Evolutionary conservation across 2,329 filamentous ascomycete species (phyloP).

Genomic region (Pseudopyricularia cyperi): DNA sequence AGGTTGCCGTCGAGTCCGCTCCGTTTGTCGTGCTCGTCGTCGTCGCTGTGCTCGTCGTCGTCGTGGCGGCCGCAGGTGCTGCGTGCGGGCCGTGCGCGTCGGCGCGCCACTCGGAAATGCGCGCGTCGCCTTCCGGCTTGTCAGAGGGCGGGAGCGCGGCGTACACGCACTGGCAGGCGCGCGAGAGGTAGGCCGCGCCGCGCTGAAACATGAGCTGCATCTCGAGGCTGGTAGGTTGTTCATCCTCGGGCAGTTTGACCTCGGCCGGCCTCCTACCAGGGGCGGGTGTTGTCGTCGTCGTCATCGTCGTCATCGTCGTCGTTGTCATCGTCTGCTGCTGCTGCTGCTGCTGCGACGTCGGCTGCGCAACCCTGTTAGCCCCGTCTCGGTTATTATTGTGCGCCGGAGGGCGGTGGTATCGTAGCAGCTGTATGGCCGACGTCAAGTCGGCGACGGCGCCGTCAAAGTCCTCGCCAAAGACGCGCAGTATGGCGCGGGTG

Average conservation of each 20-base stretch:
- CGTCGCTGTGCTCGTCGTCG: constrained; percentile 9
- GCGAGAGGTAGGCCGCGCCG: constrained; percentile 55
- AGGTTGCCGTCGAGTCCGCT: constrained; percentile 10
- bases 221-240: constrained; percentile 65
- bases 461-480: constrained; percentile 62
- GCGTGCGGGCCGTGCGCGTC: background rate
- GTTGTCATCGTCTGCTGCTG: too few species aligned
- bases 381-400: constrained; percentile 24
- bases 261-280: background rate
- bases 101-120: background rate
- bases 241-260: constrained; percentile 22
- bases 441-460: constrained; percentile 61
- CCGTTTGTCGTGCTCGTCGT: constrained; percentile 2
- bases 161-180: constrained; percentile 55
- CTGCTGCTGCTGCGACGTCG: too few species aligned
- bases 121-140: background rate
- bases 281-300: constrained; percentile 27
- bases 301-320: too few species aligned
- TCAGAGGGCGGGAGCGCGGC: constrained; percentile 21
- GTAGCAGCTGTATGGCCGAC: constrained; percentile 43
- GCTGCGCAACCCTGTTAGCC: too few species aligned
- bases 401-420: constrained; percentile 36
- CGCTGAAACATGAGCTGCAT: constrained; percentile 66
- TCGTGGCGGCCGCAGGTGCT: too few species aligned
- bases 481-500: constrained; percentile 60